Conservation (phyloP, 441 rosid species). For the Croton setiger region DNA sequence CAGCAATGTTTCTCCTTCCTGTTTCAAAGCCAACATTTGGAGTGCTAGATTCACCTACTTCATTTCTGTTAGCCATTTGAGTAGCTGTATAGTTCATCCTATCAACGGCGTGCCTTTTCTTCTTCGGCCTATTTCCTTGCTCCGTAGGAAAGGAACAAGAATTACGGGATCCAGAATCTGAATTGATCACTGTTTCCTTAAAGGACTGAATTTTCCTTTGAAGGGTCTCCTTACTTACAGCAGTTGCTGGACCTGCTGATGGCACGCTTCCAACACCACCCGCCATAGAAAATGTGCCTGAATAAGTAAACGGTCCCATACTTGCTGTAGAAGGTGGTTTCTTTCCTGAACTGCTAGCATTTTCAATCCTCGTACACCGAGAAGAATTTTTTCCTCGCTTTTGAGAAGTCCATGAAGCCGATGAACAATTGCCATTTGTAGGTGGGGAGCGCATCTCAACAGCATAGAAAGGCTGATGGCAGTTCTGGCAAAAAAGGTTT, state of each 20-base stretch:
- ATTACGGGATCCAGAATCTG: slow-evolving; percentile 21
- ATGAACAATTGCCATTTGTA: slow-evolving; percentile 34
- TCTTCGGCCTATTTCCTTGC: slow-evolving; percentile 21
- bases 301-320: slow-evolving; percentile 25
- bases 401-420: slow-evolving; percentile 30
- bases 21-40: slow-evolving; percentile 23
- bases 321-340: slow-evolving; percentile 13
- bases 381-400: slow-evolving; percentile 38
- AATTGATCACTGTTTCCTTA: slow-evolving; percentile 23
- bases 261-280: slow-evolving; percentile 18
- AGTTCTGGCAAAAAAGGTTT: slow-evolving; percentile 67
- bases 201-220: slow-evolving; percentile 21
- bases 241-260: slow-evolving; percentile 14
- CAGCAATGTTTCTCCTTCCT: slow-evolving; percentile 21
- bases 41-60: slow-evolving; percentile 30
- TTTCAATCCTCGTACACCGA: slow-evolving; percentile 29
- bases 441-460: slow-evolving; percentile 56
- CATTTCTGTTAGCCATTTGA: slow-evolving; percentile 31
- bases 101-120: slow-evolving; percentile 35
- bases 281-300: slow-evolving; percentile 27
- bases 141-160: slow-evolving; percentile 21
- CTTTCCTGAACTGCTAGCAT: slow-evolving; percentile 25
- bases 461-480: slow-evolving; percentile 57
- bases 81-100: slow-evolving; percentile 20
- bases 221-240: slow-evolving; percentile 17